Conservation (phyloP, 495 filamentous ascomycete genomes). For the Penicillium canescens region DNA sequence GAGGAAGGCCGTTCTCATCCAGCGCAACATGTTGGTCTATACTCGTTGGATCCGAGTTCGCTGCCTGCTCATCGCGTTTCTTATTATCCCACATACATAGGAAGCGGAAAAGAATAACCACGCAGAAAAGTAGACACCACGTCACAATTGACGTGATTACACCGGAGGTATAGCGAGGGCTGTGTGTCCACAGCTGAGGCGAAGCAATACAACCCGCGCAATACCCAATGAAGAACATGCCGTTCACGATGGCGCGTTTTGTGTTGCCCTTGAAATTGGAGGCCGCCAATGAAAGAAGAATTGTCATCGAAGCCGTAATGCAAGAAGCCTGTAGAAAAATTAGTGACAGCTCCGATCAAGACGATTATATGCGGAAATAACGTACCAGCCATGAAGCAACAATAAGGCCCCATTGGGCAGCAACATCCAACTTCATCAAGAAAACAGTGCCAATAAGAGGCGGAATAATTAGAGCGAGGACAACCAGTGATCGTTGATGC, state of each 20-base stretch:
- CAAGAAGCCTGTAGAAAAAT: conserved; percentile 17
- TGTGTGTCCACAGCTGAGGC: conserved; percentile 33
- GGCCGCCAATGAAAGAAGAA: conserved; percentile 50
- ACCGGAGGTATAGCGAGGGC: conserved; percentile 26
- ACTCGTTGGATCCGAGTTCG: not conserved
- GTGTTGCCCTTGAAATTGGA: conserved; percentile 66
- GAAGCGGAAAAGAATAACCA: conserved; percentile 22
- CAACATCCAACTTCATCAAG: conserved; percentile 27
- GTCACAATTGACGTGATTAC: conserved; percentile 30
- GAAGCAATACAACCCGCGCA: conserved; percentile 33
- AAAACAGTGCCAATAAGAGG: conserved; percentile 31
- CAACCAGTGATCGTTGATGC: conserved; percentile 18
- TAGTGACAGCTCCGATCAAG: not conserved
- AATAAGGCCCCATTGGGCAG: conserved; percentile 33
- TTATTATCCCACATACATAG: conserved; percentile 25
- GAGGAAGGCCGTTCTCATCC: conserved; percentile 18
- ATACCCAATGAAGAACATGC: conserved; percentile 40
- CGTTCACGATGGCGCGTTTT: conserved; percentile 53
- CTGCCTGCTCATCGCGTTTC: conserved; percentile 6
- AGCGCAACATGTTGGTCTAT: conserved; percentile 3
- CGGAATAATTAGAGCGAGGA: conserved; percentile 23
- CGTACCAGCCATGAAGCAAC: conserved; percentile 37
- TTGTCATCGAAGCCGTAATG: conserved; percentile 51
- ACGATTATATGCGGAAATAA: not conserved
- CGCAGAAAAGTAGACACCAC: conserved; percentile 27